Evolutionary conservation across 306 rosid genomes (phyloP).

Genomic region (Vigna unguiculata): DNA sequence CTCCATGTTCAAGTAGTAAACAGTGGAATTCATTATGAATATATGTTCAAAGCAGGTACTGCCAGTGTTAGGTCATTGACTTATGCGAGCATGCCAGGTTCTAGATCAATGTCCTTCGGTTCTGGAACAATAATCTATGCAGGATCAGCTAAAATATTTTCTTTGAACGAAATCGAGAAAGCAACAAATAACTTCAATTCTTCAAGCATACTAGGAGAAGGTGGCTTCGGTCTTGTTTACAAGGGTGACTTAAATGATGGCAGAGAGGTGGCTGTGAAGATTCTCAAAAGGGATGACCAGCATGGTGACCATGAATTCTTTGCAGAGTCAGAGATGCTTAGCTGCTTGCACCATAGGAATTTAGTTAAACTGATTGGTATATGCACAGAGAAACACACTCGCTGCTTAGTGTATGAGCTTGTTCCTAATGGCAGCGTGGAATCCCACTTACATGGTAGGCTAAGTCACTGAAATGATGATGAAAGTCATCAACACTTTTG

Average conservation of each 20-base stretch:
- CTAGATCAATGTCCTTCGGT: constrained; percentile 57
- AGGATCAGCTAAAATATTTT: constrained; percentile 76
- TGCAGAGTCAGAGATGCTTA: constrained; percentile 92
- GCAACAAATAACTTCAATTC: constrained; percentile 75
- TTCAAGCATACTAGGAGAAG: constrained; percentile 90
- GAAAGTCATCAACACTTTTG: not conserved
- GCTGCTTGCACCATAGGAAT: constrained; percentile 90
- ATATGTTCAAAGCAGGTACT: constrained; percentile 50
- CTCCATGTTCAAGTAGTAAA: not conserved
- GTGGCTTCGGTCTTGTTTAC: constrained; percentile 89
- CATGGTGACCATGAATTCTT: constrained; percentile 80
- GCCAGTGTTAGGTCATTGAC: constrained; percentile 40
- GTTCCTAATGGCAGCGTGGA: constrained; percentile 93
- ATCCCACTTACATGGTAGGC: constrained; percentile 85
- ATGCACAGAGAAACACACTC: constrained; percentile 74
- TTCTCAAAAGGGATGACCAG: constrained; percentile 78
- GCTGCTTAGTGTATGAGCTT: constrained; percentile 86
- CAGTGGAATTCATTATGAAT: constrained; percentile 25
- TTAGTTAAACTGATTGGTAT: constrained; percentile 81
- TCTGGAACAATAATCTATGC: constrained; percentile 60
- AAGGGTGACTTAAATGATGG: constrained; percentile 72
- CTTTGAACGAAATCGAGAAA: constrained; percentile 70
- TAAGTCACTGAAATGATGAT: constrained; percentile 22
- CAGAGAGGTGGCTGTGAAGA: constrained; percentile 82
- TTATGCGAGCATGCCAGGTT: constrained; percentile 56